These are phyloP conservation scores for Trichophyton verrucosum DNA, from an alignment of 2,329 filamentous ascomycete genomes.

Conservation along the genomic window DNA sequence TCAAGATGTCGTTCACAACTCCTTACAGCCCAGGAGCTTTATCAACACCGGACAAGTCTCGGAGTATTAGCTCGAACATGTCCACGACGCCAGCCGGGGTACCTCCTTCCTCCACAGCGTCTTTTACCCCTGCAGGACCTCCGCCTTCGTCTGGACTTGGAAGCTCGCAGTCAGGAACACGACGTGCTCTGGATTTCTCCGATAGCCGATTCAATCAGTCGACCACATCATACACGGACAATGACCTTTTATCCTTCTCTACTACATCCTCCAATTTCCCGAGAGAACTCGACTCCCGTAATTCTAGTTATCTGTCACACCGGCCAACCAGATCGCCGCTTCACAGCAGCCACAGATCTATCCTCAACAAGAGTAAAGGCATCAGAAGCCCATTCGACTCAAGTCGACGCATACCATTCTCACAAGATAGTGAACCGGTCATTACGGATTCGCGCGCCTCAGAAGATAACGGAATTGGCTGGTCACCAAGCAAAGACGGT, in stretches of 20 bases:
- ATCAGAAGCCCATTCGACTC: background rate
- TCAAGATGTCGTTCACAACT: conserved; percentile 24
- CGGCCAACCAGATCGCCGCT: background rate
- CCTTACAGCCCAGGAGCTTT: conserved; percentile 27
- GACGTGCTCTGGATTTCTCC: conserved; percentile 19
- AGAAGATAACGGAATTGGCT: background rate
- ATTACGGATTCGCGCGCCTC: background rate
- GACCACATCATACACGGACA: conserved; percentile 23
- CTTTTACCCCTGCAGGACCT: conserved; percentile 47
- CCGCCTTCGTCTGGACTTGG: conserved; percentile 35
- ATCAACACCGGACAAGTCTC: conserved; percentile 29
- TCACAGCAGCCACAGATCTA: background rate
- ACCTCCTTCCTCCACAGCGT: conserved; percentile 37
- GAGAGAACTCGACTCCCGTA: conserved; percentile 16
- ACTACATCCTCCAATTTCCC: conserved; percentile 23
- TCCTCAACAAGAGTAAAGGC: background rate
- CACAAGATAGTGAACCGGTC: background rate
- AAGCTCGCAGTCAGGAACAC: conserved; percentile 36
- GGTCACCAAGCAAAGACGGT: conserved; percentile 1
- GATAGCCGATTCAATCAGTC: conserved; percentile 29
- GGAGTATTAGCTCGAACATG: conserved; percentile 29
- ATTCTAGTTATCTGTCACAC: conserved; percentile 10
- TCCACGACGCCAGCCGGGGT: conserved; percentile 48
- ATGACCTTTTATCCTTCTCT: conserved; percentile 28
- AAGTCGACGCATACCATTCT: background rate